Conservation (phyloP, 192 early-diverging fungal genomes). For the Thamnidium elegans region DNA sequence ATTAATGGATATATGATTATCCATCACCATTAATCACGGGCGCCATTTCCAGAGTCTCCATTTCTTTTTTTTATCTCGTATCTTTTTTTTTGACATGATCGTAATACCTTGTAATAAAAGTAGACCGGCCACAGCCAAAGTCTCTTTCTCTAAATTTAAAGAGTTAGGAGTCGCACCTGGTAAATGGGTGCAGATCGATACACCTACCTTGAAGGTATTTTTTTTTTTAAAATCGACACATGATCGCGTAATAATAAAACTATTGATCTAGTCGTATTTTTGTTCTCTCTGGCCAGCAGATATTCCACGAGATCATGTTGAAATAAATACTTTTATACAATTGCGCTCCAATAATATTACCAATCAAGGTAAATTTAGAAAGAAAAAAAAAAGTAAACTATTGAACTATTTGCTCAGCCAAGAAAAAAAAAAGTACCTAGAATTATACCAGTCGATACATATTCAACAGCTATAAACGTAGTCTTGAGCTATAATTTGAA, state of each 20-base stretch:
- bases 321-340: neutral
- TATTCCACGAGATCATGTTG: neutral
- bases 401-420: neutral
- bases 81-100: no score
- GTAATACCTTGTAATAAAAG: neutral
- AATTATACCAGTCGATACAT: neutral
- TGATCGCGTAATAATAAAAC: neutral
- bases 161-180: neutral
- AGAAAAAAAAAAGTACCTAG: neutral
- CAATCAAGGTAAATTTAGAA: neutral
- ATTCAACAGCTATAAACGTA: neutral
- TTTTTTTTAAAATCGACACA: neutral
- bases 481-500: neutral
- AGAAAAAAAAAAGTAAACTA: neutral
- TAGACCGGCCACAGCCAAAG: slow-evolving; percentile 8
- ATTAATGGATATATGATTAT: no score
- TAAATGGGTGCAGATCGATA: slow-evolving; percentile 4
- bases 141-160: neutral
- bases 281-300: slow-evolving; percentile 12
- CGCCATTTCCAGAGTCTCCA: no score
- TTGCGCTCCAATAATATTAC: neutral
- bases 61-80: no score
- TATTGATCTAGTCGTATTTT: slow-evolving; percentile 5
- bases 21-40: no score
- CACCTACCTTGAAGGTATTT: neutral